Conservation (phyloP, 148 eudicot genomes). For the Cornus controversa region DNA sequence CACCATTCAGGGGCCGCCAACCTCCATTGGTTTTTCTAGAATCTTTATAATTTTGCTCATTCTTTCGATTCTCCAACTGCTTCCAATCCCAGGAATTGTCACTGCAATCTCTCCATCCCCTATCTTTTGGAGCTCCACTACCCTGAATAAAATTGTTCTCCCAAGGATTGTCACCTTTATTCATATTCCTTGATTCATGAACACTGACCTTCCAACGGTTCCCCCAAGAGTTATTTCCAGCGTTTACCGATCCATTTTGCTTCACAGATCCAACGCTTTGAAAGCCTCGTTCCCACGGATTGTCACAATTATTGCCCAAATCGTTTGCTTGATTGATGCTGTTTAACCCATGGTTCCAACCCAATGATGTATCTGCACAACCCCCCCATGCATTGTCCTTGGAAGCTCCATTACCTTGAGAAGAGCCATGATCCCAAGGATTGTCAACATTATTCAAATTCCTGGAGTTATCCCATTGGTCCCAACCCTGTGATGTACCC, state of each 20-base stretch:
- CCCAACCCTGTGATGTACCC: constrained; percentile 35
- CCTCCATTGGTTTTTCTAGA: constrained; percentile 28
- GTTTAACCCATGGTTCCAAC: constrained; percentile 13
- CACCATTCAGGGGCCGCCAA: constrained; percentile 25
- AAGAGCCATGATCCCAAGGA: constrained; percentile 32
- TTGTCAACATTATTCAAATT: constrained; percentile 20
- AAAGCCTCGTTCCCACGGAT: constrained; percentile 24
- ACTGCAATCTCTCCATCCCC: constrained; percentile 14
- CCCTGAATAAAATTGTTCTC: constrained; percentile 2
- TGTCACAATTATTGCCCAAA: constrained; percentile 7
- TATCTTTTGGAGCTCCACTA: constrained; percentile 22
- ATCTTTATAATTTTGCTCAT: constrained; percentile 17
- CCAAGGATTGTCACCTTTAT: constrained; percentile 10
- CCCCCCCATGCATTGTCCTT: constrained; percentile 35
- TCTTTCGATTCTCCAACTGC: constrained; percentile 26
- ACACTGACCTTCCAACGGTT: constrained; percentile 13
- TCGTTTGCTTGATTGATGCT: constrained; percentile 11
- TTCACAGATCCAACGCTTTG: constrained; percentile 8
- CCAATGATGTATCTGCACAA: constrained; percentile 29
- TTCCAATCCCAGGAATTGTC: constrained; percentile 29
- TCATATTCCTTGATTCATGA: constrained; percentile 13
- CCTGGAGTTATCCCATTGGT: constrained; percentile 23
- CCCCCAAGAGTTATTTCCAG: constrained; percentile 26
- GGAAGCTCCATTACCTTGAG: constrained; percentile 10
- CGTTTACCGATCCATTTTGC: constrained; percentile 27